Conservation (phyloP, 768 basidiomycete species). For the Boletus sp. region DNA sequence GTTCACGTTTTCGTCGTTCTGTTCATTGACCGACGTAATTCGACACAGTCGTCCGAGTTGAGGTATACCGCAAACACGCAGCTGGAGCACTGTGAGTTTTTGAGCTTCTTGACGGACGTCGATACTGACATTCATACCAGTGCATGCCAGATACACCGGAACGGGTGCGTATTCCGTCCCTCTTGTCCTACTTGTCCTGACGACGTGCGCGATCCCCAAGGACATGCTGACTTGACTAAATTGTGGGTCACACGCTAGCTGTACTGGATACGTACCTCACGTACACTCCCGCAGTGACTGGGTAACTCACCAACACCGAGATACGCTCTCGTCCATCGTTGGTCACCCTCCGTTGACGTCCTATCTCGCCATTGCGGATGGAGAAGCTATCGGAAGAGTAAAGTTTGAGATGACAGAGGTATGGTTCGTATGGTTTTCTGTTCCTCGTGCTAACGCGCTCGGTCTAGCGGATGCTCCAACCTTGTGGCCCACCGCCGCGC, state of each 20-base stretch:
- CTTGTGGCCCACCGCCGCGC: conserved; percentile 87
- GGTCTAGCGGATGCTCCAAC: conserved; percentile 85
- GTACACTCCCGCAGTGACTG: conserved; percentile 68
- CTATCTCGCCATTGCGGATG: conserved; percentile 91
- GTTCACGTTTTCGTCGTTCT: neutral
- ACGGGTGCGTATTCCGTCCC: conserved; percentile 60
- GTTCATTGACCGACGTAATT: conserved; percentile 1
- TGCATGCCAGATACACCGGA: conserved; percentile 94
- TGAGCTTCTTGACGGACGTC: neutral
- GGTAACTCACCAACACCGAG: conserved; percentile 96
- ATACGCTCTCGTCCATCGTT: conserved; percentile 89
- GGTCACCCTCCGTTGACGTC: conserved; percentile 86
- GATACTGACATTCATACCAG: conserved; percentile 40
- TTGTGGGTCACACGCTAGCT: conserved; percentile 58
- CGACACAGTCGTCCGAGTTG: conserved; percentile 77
- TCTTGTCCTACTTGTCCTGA: conserved; percentile 7
- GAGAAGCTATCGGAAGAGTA: conserved; percentile 83
- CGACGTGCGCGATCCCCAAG: conserved; percentile 37
- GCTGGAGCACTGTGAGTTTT: conserved; percentile 80
- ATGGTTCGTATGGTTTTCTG: neutral
- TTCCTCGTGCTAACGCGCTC: conserved; percentile 24
- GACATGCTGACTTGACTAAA: conserved; percentile 95
- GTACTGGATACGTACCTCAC: conserved; percentile 2
- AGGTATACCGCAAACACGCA: conserved; percentile 97
- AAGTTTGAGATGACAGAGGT: conserved; percentile 98